These are phyloP conservation scores for Bipolaris victoriae DNA, from an alignment of 2,329 filamentous ascomycete species.

Conservation along the genomic window DNA sequence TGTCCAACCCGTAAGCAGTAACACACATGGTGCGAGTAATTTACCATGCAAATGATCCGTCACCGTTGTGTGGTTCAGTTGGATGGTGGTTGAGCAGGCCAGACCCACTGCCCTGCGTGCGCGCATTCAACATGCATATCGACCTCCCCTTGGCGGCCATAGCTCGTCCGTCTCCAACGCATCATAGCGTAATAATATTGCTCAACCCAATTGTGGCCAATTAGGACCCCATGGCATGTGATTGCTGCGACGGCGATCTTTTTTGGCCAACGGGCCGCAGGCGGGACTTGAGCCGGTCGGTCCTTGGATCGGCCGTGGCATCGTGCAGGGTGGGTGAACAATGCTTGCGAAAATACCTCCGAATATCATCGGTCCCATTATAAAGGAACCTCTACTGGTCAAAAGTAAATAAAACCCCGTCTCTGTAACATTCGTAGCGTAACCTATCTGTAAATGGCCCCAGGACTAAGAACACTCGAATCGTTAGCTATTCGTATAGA, in stretches of 20 bases:
- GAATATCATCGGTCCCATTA: too few relatives aligned
- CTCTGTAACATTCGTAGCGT: too few relatives aligned
- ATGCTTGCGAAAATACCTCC: too few relatives aligned
- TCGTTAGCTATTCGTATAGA: too few relatives aligned
- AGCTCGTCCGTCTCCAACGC: conserved; percentile 25
- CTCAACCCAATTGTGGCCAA: conserved; percentile 6
- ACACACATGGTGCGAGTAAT: background rate
- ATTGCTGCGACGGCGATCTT: conserved; percentile 1
- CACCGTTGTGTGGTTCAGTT: conserved; percentile 39
- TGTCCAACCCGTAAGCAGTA: background rate
- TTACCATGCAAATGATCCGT: background rate
- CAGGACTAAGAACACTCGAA: too few relatives aligned
- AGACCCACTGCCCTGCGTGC: conserved; percentile 34
- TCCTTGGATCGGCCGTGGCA: conserved; percentile 34
- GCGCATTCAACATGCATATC: conserved; percentile 37
- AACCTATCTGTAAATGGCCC: too few relatives aligned
- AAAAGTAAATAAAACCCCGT: too few relatives aligned
- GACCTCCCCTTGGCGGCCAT: conserved; percentile 35
- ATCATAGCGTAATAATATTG: conserved; percentile 26
- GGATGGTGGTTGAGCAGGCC: conserved; percentile 42
- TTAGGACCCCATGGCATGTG: conserved; percentile 15
- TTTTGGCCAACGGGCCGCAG: conserved; percentile 18
- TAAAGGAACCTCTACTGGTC: too few relatives aligned
- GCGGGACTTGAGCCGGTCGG: background rate
- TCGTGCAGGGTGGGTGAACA: conserved; percentile 1